Evolutionary conservation across 202 grass and related monocot species (phyloP).

Genomic region (Hordeum pubiflorum): DNA sequence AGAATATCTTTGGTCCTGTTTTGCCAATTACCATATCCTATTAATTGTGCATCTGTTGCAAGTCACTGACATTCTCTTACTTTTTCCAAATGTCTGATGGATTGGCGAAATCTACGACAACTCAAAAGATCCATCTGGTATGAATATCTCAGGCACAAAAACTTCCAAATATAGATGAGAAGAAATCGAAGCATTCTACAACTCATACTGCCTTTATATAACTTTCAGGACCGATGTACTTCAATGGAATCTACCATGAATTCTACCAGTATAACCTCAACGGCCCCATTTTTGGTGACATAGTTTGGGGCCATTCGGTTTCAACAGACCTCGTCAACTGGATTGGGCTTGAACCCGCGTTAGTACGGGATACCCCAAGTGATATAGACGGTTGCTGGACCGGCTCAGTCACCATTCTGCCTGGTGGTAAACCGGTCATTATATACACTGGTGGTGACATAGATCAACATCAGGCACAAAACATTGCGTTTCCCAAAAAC

Average conservation of each 20-base stretch:
- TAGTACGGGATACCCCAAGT: conserved; percentile 18
- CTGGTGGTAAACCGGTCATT: conserved; percentile 20
- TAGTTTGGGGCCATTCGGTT: conserved; percentile 63
- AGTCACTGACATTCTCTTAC: conserved; percentile 9
- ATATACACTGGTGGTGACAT: conserved; percentile 54
- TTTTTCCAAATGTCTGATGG: conserved; percentile 20
- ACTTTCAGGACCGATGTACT: conserved; percentile 76
- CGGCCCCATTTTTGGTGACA: conserved; percentile 46
- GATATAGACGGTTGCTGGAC: conserved; percentile 52
- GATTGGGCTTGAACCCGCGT: conserved; percentile 31
- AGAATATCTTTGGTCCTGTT: background rate
- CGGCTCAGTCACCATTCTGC: conserved; percentile 53
- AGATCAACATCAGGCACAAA: conserved; percentile 41
- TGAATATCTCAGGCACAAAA: background rate
- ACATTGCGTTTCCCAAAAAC: conserved; percentile 48
- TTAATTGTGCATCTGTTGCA: background rate
- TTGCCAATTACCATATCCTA: background rate
- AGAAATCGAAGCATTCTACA: background rate
- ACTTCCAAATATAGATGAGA: background rate
- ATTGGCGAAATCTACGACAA: background rate
- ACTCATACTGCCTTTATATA: background rate
- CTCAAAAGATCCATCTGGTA: conserved; percentile 77
- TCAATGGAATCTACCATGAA: conserved; percentile 50
- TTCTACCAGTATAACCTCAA: conserved; percentile 87
- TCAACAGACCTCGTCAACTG: conserved; percentile 66